These are phyloP conservation scores for Diplodia sapinea DNA, from an alignment of 2,329 filamentous ascomycete species.

Conservation along the genomic window DNA sequence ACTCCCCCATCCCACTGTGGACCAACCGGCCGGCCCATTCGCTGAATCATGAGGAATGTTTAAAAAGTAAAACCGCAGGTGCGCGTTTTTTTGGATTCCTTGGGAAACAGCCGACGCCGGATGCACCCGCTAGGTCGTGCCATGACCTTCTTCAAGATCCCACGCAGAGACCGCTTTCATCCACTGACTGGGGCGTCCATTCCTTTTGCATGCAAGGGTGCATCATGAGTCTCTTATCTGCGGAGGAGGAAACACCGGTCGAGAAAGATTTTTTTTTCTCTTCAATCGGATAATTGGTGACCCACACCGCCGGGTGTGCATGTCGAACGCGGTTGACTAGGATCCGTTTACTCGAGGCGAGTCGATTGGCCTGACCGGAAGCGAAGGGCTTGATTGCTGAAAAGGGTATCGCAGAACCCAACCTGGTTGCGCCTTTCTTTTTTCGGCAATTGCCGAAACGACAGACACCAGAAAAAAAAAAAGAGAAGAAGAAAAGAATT, in stretches of 20 bases:
- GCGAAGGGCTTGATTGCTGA: not conserved
- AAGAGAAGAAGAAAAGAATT: not conserved
- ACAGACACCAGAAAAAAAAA: not conserved
- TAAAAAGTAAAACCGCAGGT: not conserved
- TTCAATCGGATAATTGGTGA: not conserved
- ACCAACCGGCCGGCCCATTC: no score
- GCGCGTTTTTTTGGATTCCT: not conserved
- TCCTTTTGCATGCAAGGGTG: not conserved
- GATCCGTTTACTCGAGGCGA: not conserved
- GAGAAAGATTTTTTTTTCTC: not conserved
- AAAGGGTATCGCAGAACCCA: conserved; percentile 7
- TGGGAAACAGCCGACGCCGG: conserved; percentile 4
- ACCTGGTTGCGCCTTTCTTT: not conserved
- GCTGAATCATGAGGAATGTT: not conserved
- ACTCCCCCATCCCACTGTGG: no score
- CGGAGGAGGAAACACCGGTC: not conserved
- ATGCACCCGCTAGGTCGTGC: not conserved
- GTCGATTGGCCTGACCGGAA: not conserved
- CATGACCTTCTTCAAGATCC: not conserved
- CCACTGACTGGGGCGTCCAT: not conserved
- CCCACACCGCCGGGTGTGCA: not conserved
- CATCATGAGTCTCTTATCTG: not conserved
- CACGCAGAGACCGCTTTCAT: not conserved
- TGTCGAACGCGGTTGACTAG: conserved; percentile 8
- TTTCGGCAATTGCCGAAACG: not conserved